Evolutionary conservation across 768 basidiomycete genomes (phyloP), one percentile per base, ranked within the genome.

Genomic region (Rickenella mellea): DNA sequence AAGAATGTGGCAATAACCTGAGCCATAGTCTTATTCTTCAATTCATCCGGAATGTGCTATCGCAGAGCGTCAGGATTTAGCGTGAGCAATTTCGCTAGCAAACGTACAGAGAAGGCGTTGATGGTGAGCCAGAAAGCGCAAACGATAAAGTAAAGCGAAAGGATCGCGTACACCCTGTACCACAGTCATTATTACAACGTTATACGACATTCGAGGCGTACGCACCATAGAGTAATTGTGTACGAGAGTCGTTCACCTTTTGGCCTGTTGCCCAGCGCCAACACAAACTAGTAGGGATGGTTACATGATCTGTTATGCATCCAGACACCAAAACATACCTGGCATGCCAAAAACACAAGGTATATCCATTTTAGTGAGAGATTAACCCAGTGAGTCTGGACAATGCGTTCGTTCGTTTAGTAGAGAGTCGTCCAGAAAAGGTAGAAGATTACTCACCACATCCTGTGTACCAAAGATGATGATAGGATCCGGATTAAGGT

Each of bases 331-430:
- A n/a, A 5, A 43, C 68, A 39, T 44, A 75, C 73, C 59, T 82
- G 93, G 22, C 97, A 64, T 12, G 77, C 87, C 27, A 97, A 67
- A 67, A 91, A 85, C 2, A 79, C 70, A 30, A 94, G 68, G 57
- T 94, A 96, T 15, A 89, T 65, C 88, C 90, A 92, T 66, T 86
- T 83, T 43, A 92, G 68, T 11, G 64, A 76, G 31, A 78, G 48
- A 53, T 96, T 96, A 31, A 92, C 67, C 88, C 88, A 94, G 50
- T 88, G 80, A 12, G 91, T 93, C 90, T 89, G 47, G 9, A 24
- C 38, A 30, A 51, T 15, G 22, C 31, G 37, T 28, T 46, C 20
- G 43, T 31, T 31, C 38, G 21, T 20, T 21, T 33, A 27, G 10
- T 4, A 24, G 38, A 21, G 39, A 14, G 37, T 12, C 11, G 27